Percentiles rank a stretch among this genome's conserved stretches.
These are phyloP conservation scores for Shiraia bambusicola DNA, from an alignment of 2,329 filamentous ascomycete genomes.

Conservation along the genomic window DNA sequence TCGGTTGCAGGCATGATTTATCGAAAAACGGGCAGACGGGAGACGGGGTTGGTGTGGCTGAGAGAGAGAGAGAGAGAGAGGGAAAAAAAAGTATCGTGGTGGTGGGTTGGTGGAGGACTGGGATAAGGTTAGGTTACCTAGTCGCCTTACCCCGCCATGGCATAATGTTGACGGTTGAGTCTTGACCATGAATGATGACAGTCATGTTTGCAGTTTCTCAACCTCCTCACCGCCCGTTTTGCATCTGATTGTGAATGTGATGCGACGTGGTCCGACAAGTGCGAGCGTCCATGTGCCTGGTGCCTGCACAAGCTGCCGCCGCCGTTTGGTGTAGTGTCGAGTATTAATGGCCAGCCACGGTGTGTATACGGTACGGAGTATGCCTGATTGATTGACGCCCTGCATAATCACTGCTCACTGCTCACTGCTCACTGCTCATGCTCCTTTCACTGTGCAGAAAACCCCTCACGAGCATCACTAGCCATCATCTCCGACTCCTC, in stretches of 20 bases:
- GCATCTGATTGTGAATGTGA: neutral
- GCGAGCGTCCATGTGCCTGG: conserved; percentile 8
- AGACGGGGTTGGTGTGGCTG: conserved; percentile 12
- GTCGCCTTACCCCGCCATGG: neutral
- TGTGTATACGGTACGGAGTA: too few species aligned
- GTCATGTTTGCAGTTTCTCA: neutral
- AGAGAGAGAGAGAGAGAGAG: neutral
- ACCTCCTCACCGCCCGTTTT: neutral
- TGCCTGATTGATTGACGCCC: too few species aligned
- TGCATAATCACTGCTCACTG: neutral
- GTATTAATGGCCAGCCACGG: neutral
- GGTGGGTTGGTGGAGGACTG: too few species aligned
- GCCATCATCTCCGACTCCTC: neutral
- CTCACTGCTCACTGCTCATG: neutral
- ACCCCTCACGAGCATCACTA: neutral
- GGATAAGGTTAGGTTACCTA: too few species aligned
- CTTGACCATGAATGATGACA: too few species aligned
- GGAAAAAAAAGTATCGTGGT: too few species aligned
- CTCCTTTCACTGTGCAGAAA: neutral
- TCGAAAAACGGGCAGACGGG: conserved; percentile 34
- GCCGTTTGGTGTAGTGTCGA: conserved; percentile 10
- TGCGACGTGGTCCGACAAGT: too few species aligned
- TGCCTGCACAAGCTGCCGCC: conserved; percentile 34
- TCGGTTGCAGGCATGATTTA: conserved; percentile 28
- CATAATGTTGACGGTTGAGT: too few species aligned